Base-by-base conservation (phyloP, 2,329 filamentous ascomycete genomes). In the Aureobasidium sp. region DNA sequence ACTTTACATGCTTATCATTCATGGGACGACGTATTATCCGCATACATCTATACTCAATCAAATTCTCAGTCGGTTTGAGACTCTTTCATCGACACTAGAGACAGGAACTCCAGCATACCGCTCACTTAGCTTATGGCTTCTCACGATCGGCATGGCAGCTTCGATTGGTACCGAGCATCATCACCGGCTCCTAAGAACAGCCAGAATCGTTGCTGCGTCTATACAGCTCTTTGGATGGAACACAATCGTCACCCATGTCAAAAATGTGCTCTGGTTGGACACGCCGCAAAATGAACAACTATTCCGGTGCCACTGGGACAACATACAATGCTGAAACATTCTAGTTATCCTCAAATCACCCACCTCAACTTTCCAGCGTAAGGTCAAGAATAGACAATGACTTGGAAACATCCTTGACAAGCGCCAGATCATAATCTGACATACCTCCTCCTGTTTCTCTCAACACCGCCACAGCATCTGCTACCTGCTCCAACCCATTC, bases 21-120 rank as follows among this genome's bases (percentile, higher is more conserved):
- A 62, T n/a, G 59, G 59, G 13, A 45, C 59, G 31, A 62, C 59
- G 5, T 62, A 62, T 20, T 62, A 40, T 27, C 43, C 59, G 13
- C 59, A 62, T 16, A 47, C 59, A 13, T 25, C 43, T 8, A 5
- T 62, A 6, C 31, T 62, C 20, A 16, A 29, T n/a, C 27, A 29
- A 18, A n/a, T 10, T 10, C 42, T 62, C n/a, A 18, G 9, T 9
- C 31, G 20, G 9, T 51, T 62, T 10, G 36, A 20, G 16, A 20
- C 7, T 1, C 25, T 23, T 2, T 16, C 48, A 7, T 18, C 45
- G n/a, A 5, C 36, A 16, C 23, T 33, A 7, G 16, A 31, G 8
- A n/a, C 31, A 25, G 10, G 16, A 9, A 2, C 33, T 9, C 11
- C 4, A 3, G 23, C 25, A 3, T 16, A 51, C 5, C 23, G 20